These are phyloP conservation scores for Leccinum fibrillosum DNA, from an alignment of 768 basidiomycete genomes.

Conservation along the genomic window DNA sequence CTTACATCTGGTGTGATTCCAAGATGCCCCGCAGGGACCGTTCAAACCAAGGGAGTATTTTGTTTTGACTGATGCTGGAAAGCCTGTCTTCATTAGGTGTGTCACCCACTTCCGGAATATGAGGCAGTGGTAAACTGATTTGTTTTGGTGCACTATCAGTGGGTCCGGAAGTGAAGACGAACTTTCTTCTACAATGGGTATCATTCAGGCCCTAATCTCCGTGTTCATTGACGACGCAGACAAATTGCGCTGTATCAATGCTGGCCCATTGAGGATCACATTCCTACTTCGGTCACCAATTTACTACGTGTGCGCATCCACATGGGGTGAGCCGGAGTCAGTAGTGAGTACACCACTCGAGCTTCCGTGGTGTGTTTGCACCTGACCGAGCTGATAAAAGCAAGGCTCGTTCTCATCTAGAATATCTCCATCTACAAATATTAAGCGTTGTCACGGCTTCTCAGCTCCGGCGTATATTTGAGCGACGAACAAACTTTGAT, in stretches of 20 bases:
- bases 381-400: constrained; percentile 47
- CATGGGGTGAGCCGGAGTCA: constrained; percentile 95
- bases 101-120: constrained; percentile 9
- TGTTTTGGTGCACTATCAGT: constrained; percentile 27
- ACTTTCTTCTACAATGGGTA: constrained; percentile 77
- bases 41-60: constrained; percentile 76
- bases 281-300: constrained; percentile 85
- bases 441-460: constrained; percentile 83
- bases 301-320: constrained; percentile 88
- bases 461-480: constrained; percentile 84
- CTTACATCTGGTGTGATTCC: constrained; percentile 1
- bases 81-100: constrained; percentile 93
- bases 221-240: constrained; percentile 94
- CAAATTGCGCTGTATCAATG: constrained; percentile 78
- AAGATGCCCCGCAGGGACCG: constrained; percentile 16
- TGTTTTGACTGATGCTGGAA: constrained; percentile 92
- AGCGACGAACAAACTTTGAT: constrained; percentile 89
- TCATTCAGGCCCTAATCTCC: constrained; percentile 94
- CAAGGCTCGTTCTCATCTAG: constrained; percentile 90
- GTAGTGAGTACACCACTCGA: constrained; percentile 57
- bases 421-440: constrained; percentile 93
- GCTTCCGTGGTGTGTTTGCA: neutral
- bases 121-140: neutral
- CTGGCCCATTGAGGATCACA: constrained; percentile 77
- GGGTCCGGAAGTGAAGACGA: constrained; percentile 55